Evolutionary conservation across 352 stramenopile species (phyloP), one percentile per base, ranked within the genome.

Genomic region (Pelagophyceae sp.): DNA sequence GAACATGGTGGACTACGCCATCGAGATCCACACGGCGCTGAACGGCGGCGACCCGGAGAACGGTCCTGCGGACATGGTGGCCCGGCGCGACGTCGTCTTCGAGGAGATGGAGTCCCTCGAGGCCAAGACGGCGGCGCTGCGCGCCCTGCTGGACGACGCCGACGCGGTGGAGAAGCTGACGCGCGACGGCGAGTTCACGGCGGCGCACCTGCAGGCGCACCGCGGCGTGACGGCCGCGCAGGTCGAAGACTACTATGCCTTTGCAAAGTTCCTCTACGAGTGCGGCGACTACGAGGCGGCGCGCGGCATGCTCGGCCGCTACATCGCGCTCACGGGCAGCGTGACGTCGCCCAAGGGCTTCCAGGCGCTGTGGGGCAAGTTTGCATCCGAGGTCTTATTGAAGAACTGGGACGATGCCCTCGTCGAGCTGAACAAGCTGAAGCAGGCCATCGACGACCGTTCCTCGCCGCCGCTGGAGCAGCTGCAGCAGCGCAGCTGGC

Each of bases 1-100:
- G 15, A 95, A 97, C 84, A 98, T 98, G 94, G 92, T 95, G 27
- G 94, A 98, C 84, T 98, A 97, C 78, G 94, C 93, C 31, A 93
- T 97, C 76, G 94, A 98, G 85, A 96, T 96, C 82, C 91, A 97
- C 85, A 89, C 95, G 79, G 92, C 88, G 79, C 81, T 97, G 38
- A 88, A 97, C 83, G 86, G 88, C 70, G 88, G 89, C 54, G 82
- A 87, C 37, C 71, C 82, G 20, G 78, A 78, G n/a, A 31, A 69
- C 50, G 83, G 89, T 72, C 84, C 83, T 15, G 50, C 77, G 54
- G 85, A 90, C 81, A 86, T 90, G 85, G 79, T 86, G 78, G 81
- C 85, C 38, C 82, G 90, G 82, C 89, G 89, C 79, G 80, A 67
- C 38, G 76, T 77, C 33, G 85, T 90, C 27, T 88, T 86, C 69